Evolutionary conservation across 192 early-diverging fungal genomes (phyloP), one percentile per base, ranked within the genome.

Genomic region (Backusella westeae): DNA sequence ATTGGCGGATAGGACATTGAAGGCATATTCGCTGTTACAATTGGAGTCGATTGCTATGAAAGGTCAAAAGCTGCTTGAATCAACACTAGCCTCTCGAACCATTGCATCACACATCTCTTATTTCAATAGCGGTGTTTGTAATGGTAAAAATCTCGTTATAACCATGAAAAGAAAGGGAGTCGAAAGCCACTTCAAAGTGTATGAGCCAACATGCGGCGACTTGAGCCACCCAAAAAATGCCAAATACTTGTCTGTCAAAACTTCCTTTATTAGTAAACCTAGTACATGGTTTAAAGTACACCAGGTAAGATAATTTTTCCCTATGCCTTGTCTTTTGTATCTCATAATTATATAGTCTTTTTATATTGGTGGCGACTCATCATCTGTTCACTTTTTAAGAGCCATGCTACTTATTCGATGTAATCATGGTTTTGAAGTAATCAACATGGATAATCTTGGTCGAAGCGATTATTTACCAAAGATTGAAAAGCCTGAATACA

Each of bases 401-500:
- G 90, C 92, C 36, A 94, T 90, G 35, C 82, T 99, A 15, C 92
- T 91, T 79, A 92, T 99, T 8, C 95, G 94, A 26, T 96, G 94
- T 81, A 85, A 85, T 34, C 94, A 94, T 75, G 97, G 97, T 1
- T 99, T 99, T 82, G 97, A 99, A 78, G 87, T 99, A 65, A 93
- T 99, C 8, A 92, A 98, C 75, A 76, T 97, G 75, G 91, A 94
- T 1, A 89, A 92, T 9, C 82, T 96, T 65, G 56, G 26, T 29
- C 26, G 12, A 29, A 46, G 56, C 12, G 56, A 93, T 41, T 94
- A 89, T 49, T 82, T 98, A 59, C 85, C 96, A 39, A 93, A 98
- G 79, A 87, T 93, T 6, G 84, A 85, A 1, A 94, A 97, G 82
- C 79, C 86, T 4, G 87, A 86, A 29, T 85, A 97, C n/a, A 86